Evolutionary conservation across 305 asterid species (phyloP).

Genomic region (Fraxinus xanthoxyloides): DNA sequence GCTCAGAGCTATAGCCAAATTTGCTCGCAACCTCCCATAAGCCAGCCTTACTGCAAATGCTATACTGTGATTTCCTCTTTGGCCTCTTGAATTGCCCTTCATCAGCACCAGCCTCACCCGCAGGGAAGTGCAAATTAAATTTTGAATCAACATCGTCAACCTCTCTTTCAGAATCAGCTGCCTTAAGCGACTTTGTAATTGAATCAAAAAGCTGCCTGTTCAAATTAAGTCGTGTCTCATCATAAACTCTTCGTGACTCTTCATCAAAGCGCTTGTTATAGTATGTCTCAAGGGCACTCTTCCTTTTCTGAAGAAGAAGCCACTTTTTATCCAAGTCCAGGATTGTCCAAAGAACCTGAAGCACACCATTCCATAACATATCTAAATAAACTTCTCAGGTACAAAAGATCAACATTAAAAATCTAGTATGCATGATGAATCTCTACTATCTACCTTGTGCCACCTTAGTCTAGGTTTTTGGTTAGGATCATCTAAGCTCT

Average conservation of each 20-base stretch:
- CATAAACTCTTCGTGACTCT: conserved; percentile 73
- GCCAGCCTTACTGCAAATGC: conserved; percentile 85
- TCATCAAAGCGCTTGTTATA: conserved; percentile 76
- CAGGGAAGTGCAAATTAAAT: conserved; percentile 87
- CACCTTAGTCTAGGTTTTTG: conserved; percentile 64
- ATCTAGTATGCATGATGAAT: neutral
- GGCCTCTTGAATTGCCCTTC: conserved; percentile 98
- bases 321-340: conserved; percentile 93
- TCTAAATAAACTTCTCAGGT: neutral
- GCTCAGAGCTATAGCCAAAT: conserved; percentile 96
- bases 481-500: conserved; percentile 42
- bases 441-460: conserved; percentile 62
- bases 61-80: conserved; percentile 84
- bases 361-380: conserved; percentile 25
- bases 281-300: conserved; percentile 71
- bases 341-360: conserved; percentile 95
- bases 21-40: conserved; percentile 95
- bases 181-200: conserved; percentile 65
- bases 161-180: conserved; percentile 89
- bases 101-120: conserved; percentile 81
- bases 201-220: conserved; percentile 80
- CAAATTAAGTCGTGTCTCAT: conserved; percentile 71
- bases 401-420: neutral
- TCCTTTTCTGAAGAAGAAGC: conserved; percentile 94
- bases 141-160: conserved; percentile 90